A percentile compares a stretch with the other conserved stretches of the same genome.
phyloP scores from a whole-genome alignment of 345 rosid species.

The Capsella bursapastoris region DNA sequence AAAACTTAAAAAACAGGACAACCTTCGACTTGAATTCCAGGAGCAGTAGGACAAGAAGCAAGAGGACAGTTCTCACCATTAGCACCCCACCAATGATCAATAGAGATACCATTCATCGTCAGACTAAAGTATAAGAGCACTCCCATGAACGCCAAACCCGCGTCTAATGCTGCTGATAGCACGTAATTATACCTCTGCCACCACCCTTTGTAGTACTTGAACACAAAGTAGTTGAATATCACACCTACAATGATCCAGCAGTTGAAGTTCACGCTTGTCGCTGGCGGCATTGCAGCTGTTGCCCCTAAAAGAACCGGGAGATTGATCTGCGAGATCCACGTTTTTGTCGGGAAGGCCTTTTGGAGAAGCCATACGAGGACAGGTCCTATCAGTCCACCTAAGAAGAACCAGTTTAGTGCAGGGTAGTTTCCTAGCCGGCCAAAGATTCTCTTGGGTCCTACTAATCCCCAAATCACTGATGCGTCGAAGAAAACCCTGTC shows the following conservation, averaged over 20 bases:
- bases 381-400: constrained; percentile 60
- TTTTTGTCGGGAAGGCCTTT: constrained; percentile 51
- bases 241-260: constrained; percentile 54
- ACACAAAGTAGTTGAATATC: constrained; percentile 57
- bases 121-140: constrained; percentile 56
- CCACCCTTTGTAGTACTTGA: constrained; percentile 54
- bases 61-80: constrained; percentile 57
- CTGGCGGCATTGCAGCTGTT: constrained; percentile 65
- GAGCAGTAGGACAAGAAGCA: constrained; percentile 62
- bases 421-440: constrained; percentile 54
- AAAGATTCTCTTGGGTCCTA: constrained; percentile 62
- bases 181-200: constrained; percentile 72
- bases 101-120: constrained; percentile 44
- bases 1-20: constrained; percentile 51
- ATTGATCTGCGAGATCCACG: constrained; percentile 58
- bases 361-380: constrained; percentile 52
- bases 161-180: constrained; percentile 64
- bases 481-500: constrained; percentile 67
- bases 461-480: constrained; percentile 64
- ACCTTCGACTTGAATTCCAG: constrained; percentile 52
- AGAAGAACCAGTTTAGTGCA: constrained; percentile 66
- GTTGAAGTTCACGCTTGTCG: constrained; percentile 60
- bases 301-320: constrained; percentile 60
- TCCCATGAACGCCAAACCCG: constrained; percentile 67
- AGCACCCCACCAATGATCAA: constrained; percentile 55